Percentiles rank a stretch among this genome's conserved stretches.
These are phyloP conservation scores for Asterella californica DNA, from an alignment of 225 moss, liverwort and hornwort genomes.

Conservation along the genomic window DNA sequence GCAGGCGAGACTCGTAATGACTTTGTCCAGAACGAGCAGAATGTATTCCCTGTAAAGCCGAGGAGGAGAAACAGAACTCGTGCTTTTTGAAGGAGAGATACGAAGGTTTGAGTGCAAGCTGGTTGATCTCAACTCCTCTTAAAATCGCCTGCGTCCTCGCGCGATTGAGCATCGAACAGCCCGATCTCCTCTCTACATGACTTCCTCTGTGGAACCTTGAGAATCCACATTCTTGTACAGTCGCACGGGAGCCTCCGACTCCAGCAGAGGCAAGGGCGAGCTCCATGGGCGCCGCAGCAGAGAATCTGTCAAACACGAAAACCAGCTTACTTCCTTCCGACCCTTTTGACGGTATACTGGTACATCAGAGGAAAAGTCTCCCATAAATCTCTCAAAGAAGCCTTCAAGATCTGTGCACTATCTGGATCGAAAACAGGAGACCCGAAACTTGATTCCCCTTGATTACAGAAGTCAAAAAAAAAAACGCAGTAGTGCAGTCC, in stretches of 20 bases:
- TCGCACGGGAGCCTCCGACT: neutral
- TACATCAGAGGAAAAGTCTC: too few species aligned
- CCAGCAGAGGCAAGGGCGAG: neutral
- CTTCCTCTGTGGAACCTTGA: neutral
- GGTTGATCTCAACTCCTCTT: neutral
- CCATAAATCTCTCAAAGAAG: too few species aligned
- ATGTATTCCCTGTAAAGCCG: neutral
- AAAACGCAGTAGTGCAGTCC: too few species aligned
- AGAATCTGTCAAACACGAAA: too few species aligned
- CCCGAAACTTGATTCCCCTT: too few species aligned
- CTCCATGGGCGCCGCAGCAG: neutral
- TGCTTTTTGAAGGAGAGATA: neutral
- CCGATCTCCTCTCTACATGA: neutral
- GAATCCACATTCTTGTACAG: neutral
- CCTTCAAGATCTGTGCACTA: too few species aligned
- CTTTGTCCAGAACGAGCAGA: neutral
- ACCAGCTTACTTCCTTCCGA: too few species aligned
- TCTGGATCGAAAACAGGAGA: too few species aligned
- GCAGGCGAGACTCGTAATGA: neutral
- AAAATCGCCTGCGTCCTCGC: neutral
- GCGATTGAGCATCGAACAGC: neutral
- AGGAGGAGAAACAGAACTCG: neutral
- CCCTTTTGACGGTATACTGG: too few species aligned
- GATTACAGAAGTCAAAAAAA: too few species aligned
- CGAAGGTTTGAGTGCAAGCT: neutral